phyloP scores from a whole-genome alignment of 331 rosid species.

The Acacia concinna region DNA sequence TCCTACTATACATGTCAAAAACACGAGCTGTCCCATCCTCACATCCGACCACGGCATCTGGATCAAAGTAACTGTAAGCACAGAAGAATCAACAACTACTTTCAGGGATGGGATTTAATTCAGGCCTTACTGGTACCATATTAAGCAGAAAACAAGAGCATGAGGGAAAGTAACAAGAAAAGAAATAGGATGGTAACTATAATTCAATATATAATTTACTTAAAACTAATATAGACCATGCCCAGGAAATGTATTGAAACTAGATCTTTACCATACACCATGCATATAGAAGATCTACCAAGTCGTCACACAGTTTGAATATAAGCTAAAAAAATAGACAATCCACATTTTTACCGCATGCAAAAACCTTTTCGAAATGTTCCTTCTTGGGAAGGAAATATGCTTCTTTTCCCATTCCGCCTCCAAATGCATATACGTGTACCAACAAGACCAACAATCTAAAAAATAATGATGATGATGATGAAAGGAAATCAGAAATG shows the following conservation, averaged over 20 bases:
- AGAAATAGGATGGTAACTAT: not conserved
- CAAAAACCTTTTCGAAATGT: slow-evolving; percentile 67
- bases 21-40: slow-evolving; percentile 86
- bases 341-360: slow-evolving; percentile 65
- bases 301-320: not conserved
- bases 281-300: slow-evolving; percentile 16
- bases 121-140: not conserved
- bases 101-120: slow-evolving; percentile 7
- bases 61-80: slow-evolving; percentile 71
- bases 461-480: slow-evolving; percentile 29
- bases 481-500: slow-evolving; percentile 21
- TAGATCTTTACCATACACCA: not conserved
- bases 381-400: slow-evolving; percentile 72
- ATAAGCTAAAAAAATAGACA: slow-evolving; percentile 16
- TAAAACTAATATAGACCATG: not conserved
- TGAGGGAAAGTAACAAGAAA: not conserved
- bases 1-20: slow-evolving; percentile 89
- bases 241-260: not conserved
- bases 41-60: slow-evolving; percentile 86
- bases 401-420: slow-evolving; percentile 68
- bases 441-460: slow-evolving; percentile 84
- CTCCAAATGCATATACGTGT: slow-evolving; percentile 82
- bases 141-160: not conserved
- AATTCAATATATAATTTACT: not conserved
- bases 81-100: slow-evolving; percentile 3